These are phyloP conservation scores for Cutaneotrichosporon cutaneum DNA, from an alignment of 1,284 basidiomycete species.

Conservation along the genomic window DNA sequence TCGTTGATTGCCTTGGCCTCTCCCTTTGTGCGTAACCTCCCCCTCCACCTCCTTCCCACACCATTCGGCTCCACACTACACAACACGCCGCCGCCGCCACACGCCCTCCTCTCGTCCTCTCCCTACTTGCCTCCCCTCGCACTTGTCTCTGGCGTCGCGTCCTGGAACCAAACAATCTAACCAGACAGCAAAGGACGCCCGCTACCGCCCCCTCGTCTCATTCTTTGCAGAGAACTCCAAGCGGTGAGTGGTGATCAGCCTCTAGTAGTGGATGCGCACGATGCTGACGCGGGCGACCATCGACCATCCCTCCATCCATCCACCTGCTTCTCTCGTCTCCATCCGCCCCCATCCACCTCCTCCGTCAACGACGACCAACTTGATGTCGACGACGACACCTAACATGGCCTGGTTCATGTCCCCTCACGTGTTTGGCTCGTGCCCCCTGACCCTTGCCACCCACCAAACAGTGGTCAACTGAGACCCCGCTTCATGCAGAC, in stretches of 20 bases:
- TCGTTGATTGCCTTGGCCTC: slow-evolving; percentile 6
- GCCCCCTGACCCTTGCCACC: slow-evolving; percentile 11
- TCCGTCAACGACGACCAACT: background rate
- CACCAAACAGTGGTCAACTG: slow-evolving; percentile 11
- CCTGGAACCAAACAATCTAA: slow-evolving; percentile 19
- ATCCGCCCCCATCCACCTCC: slow-evolving; percentile 8
- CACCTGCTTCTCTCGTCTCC: slow-evolving; percentile 6
- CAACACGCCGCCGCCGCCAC: background rate
- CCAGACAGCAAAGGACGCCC: background rate
- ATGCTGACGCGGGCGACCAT: slow-evolving; percentile 6
- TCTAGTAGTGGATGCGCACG: background rate
- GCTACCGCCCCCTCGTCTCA: background rate
- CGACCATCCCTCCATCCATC: slow-evolving; percentile 6
- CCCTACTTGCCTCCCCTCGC: slow-evolving; percentile 1
- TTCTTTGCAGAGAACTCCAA: background rate
- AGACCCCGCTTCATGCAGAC: slow-evolving; percentile 31
- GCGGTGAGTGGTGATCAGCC: background rate
- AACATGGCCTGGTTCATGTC: background rate
- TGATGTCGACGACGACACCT: background rate
- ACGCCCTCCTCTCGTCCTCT: slow-evolving; percentile 1
- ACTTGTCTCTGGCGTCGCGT: slow-evolving; percentile 6
- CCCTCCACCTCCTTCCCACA: background rate
- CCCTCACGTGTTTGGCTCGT: background rate
- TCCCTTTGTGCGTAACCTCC: background rate
- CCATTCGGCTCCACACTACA: slow-evolving; percentile 1